Evolutionary conservation across 2,329 filamentous ascomycete species (phyloP), one percentile per base, ranked within the genome.

Genomic region (Onygenales sp.): DNA sequence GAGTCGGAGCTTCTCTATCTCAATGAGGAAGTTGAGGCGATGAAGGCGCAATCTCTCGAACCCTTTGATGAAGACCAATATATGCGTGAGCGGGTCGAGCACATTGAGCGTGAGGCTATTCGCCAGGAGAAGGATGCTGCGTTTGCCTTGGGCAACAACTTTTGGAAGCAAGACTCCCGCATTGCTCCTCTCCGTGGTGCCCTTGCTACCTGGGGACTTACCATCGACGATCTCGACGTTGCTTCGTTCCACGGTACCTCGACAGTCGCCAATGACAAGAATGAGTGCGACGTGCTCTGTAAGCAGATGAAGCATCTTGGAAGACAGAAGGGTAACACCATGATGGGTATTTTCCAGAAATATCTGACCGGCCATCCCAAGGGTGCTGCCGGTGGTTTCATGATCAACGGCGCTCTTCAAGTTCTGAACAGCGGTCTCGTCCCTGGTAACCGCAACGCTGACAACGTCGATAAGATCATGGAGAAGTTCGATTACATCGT

Each of bases 191-290:
- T 98, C 43, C 91, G 93, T 69, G 93, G 93, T 73, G 90, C 93
- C 54, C 82, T 98, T 58, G 94, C 93, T 49, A 97, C 92, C 9
- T 98, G 93, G 93, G 93, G 92, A 68, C 85, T 98, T 53, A 97
- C 93, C 10, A 88, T 98, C 60, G 93, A 98, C 66, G 93, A 98
- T 65, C 83, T 98, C 37, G 87, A 80, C 62, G 90, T 98, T 58
- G 92, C 93, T 13, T 97, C 93, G 11, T 97, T 97, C 88, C 93
- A 98, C 77, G 93, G 93, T 65, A 98, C 93, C 42, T 97, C 93
- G 1, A 98, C 93, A 60, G 90, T 95, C 68, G 93, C 93, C 62
- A 98, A 98, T 72, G 93, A 98, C 78, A 97, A 97, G 85, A 98
- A 98, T 74, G 93, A 98, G 72, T 97, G 93, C 14, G 91, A 91